Conservation (phyloP, 257 asterid genomes). For the Forsythia viridissima region DNA sequence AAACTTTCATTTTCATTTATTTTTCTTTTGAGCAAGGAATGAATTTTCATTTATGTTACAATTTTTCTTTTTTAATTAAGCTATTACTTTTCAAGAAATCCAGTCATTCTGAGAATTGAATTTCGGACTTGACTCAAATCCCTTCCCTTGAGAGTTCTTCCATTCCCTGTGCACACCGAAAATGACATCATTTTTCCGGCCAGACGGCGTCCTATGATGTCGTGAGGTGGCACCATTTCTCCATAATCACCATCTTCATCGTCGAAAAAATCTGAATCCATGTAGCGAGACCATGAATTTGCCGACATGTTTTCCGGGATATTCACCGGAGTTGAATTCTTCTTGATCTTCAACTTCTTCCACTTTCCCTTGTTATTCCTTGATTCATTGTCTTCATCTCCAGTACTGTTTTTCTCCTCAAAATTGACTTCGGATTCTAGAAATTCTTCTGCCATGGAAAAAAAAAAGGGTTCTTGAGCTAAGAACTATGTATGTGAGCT, state of each 20-base stretch:
- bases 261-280: constrained; percentile 29
- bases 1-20: too few relatives aligned
- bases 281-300: constrained; percentile 32
- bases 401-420: background rate
- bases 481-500: too few relatives aligned
- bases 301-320: constrained; percentile 47
- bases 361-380: constrained; percentile 13
- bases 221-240: background rate
- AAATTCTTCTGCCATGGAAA: too few relatives aligned
- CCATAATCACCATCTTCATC: constrained; percentile 16
- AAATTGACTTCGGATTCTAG: too few relatives aligned
- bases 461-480: too few relatives aligned
- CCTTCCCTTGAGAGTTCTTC: background rate
- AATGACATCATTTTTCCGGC: background rate
- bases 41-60: too few relatives aligned
- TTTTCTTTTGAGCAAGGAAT: too few relatives aligned
- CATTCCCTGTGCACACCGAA: background rate
- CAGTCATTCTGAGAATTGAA: constrained; percentile 1
- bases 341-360: constrained; percentile 33
- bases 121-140: constrained; percentile 1
- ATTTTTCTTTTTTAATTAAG: too few relatives aligned
- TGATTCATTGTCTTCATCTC: background rate
- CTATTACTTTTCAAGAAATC: background rate
- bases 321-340: constrained; percentile 46
- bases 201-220: background rate